Evolutionary conservation across 306 rosid species (phyloP), one percentile per base, ranked within the genome.

Genomic region (Gillenia trifoliata): DNA sequence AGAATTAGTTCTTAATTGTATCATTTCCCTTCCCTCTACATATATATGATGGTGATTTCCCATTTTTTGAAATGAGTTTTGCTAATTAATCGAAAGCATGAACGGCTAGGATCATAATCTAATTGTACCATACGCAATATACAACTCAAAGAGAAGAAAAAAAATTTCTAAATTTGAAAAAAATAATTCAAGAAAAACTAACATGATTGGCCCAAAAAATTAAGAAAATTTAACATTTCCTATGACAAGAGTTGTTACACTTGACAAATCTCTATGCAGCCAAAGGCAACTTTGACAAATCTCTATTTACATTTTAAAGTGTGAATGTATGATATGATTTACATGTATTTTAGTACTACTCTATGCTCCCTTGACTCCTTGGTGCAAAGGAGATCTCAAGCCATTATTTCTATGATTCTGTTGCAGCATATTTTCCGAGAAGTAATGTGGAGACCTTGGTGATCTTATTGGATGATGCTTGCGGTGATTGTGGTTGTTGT

Each of bases 291-390:
- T 31, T 54, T 74, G 45, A 28, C n/a, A 87, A 79, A 80, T 76
- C 73, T 74, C 59, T 89, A 85, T 91, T 56, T 87, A 85, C 88
- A 83, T 5, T 89, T 61, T 86, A 79, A 86, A 77, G 5, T 74
- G 45, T 47, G 13, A 16, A 26, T 55, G 45, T 50, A 22, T 33
- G 63, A 8, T 36, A 36, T 70, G 57, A 28, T 45, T 74, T 22
- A 26, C 52, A 16, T 16, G 52, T 5, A 47, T 47, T 47, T 47
- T 47, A 19, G 17, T 10, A 31, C 43, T 69, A 56, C 25, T 73
- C 82, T 79, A 87, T 7, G 70, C 75, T 43, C 75, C 77, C 74
- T 64, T 80, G 80, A 36, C 69, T 47, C 74, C 8, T 12, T 79
- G 85, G 81, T 67, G 83, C 78, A 80, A 64, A 1, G 79, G 87